phyloP scores from a whole-genome alignment of 1,139 yeast species.

The Scheffersomyces illinoinensis region DNA sequence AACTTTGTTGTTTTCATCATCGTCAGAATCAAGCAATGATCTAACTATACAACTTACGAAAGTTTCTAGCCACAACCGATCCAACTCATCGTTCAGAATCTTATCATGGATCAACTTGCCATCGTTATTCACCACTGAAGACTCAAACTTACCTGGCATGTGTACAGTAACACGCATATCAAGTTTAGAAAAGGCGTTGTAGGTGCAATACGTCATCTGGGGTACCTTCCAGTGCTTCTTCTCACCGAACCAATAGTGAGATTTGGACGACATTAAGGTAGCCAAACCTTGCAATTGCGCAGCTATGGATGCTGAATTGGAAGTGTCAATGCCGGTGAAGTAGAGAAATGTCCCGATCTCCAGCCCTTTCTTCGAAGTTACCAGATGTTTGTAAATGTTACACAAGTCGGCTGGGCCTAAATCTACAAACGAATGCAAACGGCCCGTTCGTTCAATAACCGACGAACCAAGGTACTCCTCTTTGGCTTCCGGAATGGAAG shows the following conservation, averaged over 20 bases:
- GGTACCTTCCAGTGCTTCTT: constrained; percentile 75
- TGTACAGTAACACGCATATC: constrained; percentile 31
- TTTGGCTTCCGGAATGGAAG: constrained; percentile 52
- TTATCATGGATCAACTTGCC: constrained; percentile 47
- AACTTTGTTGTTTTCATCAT: constrained; percentile 53
- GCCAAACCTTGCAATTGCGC: constrained; percentile 79
- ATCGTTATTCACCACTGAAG: constrained; percentile 45
- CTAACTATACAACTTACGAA: constrained; percentile 67
- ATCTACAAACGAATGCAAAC: constrained; percentile 47
- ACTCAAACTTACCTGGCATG: constrained; percentile 54
- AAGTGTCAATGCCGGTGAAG: constrained; percentile 59
- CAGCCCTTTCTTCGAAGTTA: constrained; percentile 39
- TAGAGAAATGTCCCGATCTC: constrained; percentile 56
- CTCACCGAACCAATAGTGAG: constrained; percentile 64
- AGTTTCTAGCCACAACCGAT: constrained; percentile 63
- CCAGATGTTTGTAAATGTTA: constrained; percentile 56
- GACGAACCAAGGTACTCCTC: constrained; percentile 55
- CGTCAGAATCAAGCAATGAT: constrained; percentile 67
- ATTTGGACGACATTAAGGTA: constrained; percentile 58
- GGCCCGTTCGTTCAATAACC: constrained; percentile 52
- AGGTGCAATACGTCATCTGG: constrained; percentile 54
- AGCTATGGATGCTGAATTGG: constrained; percentile 60
- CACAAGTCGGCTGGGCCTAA: constrained; percentile 93
- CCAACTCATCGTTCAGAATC: constrained; percentile 35
- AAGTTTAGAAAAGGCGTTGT: constrained; percentile 47